phyloP scores from a whole-genome alignment of 2,329 filamentous ascomycete species.

The Penicillium concentricum region DNA sequence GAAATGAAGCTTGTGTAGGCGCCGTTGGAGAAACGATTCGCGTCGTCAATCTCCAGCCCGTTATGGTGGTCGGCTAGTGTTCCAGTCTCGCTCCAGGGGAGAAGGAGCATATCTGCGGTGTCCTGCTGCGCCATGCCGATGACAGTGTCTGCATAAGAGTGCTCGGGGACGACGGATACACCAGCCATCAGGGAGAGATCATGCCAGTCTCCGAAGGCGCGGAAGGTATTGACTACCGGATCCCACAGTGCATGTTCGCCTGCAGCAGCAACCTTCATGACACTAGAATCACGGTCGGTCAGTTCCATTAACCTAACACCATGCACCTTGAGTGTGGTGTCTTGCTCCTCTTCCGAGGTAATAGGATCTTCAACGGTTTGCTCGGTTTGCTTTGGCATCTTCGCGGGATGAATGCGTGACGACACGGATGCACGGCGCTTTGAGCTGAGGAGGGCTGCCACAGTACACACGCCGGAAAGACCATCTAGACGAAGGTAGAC shows the following conservation, averaged over 20 bases:
- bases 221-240: conserved; percentile 87
- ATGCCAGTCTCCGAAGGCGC: conserved; percentile 80
- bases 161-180: conserved; percentile 74
- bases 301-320: conserved; percentile 84
- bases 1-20: conserved; percentile 74
- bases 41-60: conserved; percentile 52
- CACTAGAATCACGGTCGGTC: conserved; percentile 87
- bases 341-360: conserved; percentile 17
- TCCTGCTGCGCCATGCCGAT: conserved; percentile 68
- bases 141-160: conserved; percentile 76
- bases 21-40: conserved; percentile 57
- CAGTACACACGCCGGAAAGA: conserved; percentile 75
- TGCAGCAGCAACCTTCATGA: conserved; percentile 87
- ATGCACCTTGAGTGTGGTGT: conserved; percentile 65
- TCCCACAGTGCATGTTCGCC: conserved; percentile 72
- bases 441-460: conserved; percentile 75
- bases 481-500: conserved; percentile 84
- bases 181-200: conserved; percentile 80
- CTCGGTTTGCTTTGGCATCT: conserved; percentile 23
- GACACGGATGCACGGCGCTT: conserved; percentile 42
- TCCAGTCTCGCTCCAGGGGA: conserved; percentile 88
- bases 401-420: conserved; percentile 34
- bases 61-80: conserved; percentile 66
- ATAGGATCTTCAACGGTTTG: conserved; percentile 25
- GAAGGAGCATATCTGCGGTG: conserved; percentile 69